These are phyloP conservation scores for Solanum paucissectum DNA, from an alignment of 257 asterid species.

Conservation along the genomic window DNA sequence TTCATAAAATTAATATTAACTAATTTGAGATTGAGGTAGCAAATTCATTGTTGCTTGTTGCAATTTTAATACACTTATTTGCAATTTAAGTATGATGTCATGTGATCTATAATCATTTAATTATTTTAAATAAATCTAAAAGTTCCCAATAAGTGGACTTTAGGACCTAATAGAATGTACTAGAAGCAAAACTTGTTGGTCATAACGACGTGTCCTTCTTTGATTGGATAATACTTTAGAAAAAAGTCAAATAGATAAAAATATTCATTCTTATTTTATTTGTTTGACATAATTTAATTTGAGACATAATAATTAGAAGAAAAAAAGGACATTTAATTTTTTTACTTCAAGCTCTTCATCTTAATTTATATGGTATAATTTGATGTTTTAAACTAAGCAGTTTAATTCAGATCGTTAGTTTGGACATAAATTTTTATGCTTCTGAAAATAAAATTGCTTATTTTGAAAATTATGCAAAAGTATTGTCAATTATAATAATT, in stretches of 20 bases:
- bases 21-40: not conserved
- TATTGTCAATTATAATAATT: too few relatives aligned
- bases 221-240: not conserved
- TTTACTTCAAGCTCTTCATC: too few relatives aligned
- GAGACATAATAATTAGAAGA: not conserved
- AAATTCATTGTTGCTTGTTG: not conserved
- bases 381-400: rapidly evolving
- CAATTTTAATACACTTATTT: not conserved
- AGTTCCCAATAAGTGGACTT: not conserved
- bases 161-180: not conserved
- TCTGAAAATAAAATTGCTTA: too few relatives aligned
- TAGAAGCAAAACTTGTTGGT: not conserved
- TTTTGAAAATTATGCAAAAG: too few relatives aligned
- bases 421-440: too few relatives aligned
- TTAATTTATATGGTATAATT: too few relatives aligned
- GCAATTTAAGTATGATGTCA: not conserved
- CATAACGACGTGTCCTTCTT: not conserved
- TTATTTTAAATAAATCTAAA: not conserved
- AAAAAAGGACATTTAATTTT: not conserved
- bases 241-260: not conserved
- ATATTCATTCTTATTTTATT: not conserved
- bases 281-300: not conserved
- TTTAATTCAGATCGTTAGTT: too few relatives aligned
- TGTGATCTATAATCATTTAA: not conserved
- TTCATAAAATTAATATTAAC: not conserved